These are phyloP conservation scores for Suillus occidentalis DNA, from an alignment of 768 basidiomycete genomes.

Conservation along the genomic window DNA sequence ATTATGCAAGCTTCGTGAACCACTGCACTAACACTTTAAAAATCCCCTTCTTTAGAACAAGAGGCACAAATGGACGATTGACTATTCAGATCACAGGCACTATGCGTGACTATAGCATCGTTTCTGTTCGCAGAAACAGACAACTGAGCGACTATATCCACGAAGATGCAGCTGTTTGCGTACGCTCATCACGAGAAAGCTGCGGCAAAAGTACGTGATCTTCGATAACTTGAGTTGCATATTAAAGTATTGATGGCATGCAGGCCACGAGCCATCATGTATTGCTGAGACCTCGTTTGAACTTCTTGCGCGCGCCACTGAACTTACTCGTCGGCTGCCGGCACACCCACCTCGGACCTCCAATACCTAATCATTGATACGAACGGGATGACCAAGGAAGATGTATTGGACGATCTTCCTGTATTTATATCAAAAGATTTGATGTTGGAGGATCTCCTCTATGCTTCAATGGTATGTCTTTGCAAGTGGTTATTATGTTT, in stretches of 20 bases:
- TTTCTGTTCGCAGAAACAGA: constrained; percentile 68
- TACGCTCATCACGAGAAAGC: constrained; percentile 41
- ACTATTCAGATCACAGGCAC: constrained; percentile 71
- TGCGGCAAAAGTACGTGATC: constrained; percentile 35
- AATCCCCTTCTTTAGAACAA: not conserved
- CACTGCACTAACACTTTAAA: constrained; percentile 1
- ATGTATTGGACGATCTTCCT: constrained; percentile 66
- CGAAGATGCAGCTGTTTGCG: constrained; percentile 44
- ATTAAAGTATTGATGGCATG: constrained; percentile 8
- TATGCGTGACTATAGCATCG: constrained; percentile 40
- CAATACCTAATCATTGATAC: constrained; percentile 43
- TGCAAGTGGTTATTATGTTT: not conserved
- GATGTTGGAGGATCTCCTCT: constrained; percentile 91
- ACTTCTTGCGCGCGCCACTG: constrained; percentile 69
- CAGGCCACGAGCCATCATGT: constrained; percentile 72
- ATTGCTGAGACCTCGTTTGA: constrained; percentile 80
- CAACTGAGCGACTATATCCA: constrained; percentile 51
- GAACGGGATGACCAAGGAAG: constrained; percentile 72
- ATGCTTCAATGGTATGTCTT: constrained; percentile 83
- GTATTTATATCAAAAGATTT: constrained; percentile 93
- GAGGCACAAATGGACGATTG: not conserved
- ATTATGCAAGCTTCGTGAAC: constrained; percentile 3
- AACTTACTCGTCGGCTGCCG: constrained; percentile 68
- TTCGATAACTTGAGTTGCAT: not conserved
- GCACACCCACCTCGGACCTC: constrained; percentile 30